Base-by-base conservation (phyloP, 2,329 filamentous ascomycete genomes). In the Pseudogymnoascus sp. region DNA sequence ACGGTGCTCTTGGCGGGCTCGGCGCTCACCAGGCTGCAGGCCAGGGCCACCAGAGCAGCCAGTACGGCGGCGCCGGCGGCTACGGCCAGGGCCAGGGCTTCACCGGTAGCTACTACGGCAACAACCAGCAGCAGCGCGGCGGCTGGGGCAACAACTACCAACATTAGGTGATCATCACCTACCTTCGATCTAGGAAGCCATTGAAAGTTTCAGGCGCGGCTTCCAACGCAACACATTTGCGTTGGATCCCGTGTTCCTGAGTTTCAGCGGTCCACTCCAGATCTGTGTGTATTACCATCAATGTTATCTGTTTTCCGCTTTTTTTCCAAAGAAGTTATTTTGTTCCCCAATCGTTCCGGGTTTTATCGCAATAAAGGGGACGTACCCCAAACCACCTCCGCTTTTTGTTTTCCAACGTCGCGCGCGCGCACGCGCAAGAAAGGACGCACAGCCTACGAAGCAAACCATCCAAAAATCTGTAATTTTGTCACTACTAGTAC, bases 131-230 rank as follows among this genome's bases (percentile, higher is more conserved):
- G 44, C 76, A 77, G 63, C 77, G 78, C 56, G 78, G 78, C 65
- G 79, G 79, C 63, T 81, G 79, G 79, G 78, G 79, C 67, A 75
- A 74, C 68, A 80, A 79, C 71, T 81, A 80, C 65, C 69, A 70
- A 70, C 69, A 73, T 65, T 73, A 73, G 72, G 56, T 70, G 61
- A 23, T n/a, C 61, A 61, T 31, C 25, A 53, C 40, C 60, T 60
- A 16, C 25, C 18, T 60, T 60, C 21, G 56, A 60, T 60, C 31
- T 60, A 60, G 56, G 37, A 60, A 16, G 37, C 23, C 16, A 59
- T 23, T 50, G 46, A 62, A 53, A 11, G 2, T 16, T 5, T 28
- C 10, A 14, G 44, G 23, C 28, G 16, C 46, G 40, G 18, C 36
- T 28, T 53, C 14, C 44, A 28, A 31, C 44, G 14, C 44, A 53